Conservation (phyloP, 352 stramenopile genomes). For the Globisporangium rhizosaccharum region DNA sequence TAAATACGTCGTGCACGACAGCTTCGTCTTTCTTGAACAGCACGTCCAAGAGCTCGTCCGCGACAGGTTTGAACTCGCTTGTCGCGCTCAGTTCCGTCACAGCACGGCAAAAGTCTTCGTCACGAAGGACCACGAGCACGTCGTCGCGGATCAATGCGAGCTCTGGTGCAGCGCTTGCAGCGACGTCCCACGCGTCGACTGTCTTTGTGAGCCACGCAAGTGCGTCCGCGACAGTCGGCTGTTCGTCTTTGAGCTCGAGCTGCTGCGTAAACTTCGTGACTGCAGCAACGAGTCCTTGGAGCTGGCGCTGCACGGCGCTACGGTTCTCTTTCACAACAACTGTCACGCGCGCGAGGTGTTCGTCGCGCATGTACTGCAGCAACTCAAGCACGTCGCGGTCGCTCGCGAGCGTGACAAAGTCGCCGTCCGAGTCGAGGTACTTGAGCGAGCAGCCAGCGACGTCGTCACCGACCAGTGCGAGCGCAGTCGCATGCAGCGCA, state of each 20-base stretch:
- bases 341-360: constrained; percentile 4
- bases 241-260: constrained; percentile 20
- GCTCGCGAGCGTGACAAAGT: constrained; percentile 35
- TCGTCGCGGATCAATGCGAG: constrained; percentile 39
- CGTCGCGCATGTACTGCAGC: constrained; percentile 21
- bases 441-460: constrained; percentile 14
- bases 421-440: constrained; percentile 36
- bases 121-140: constrained; percentile 31
- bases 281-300: constrained; percentile 42
- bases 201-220: constrained; percentile 33
- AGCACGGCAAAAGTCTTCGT: constrained; percentile 23
- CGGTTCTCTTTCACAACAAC: constrained; percentile 11
- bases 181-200: constrained; percentile 40
- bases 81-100: constrained; percentile 27
- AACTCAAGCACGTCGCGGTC: constrained; percentile 27
- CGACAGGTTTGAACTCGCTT: constrained; percentile 25
- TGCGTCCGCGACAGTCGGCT: constrained; percentile 30
- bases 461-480: neutral
- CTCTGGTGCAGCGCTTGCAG: constrained; percentile 27
- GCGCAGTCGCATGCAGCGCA: neutral
- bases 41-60: constrained; percentile 20
- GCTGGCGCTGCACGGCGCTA: constrained; percentile 29
- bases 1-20: constrained; percentile 28
- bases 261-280: constrained; percentile 45
- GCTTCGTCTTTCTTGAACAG: constrained; percentile 28